A percentile compares a stretch with the other conserved stretches of the same genome.
Conservation (phyloP, 805 yeast genomes). For the Myxozyma monticola region DNA sequence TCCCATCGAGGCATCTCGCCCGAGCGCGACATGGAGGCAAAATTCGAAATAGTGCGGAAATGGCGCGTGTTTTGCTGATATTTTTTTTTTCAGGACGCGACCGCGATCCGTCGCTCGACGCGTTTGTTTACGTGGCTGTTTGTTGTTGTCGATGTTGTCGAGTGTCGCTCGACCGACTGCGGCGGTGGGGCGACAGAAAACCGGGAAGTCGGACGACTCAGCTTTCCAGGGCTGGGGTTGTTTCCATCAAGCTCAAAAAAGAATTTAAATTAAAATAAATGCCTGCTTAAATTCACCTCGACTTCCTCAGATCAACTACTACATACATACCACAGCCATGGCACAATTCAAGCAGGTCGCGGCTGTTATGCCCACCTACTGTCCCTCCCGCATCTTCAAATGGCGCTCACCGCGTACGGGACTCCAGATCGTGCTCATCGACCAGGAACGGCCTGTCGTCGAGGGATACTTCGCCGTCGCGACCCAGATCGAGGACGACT, state of each 20-base stretch:
- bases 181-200: no score
- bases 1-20: slow-evolving; percentile 23
- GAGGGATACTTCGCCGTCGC: slow-evolving; percentile 96
- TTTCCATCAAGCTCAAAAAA: not conserved
- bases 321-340: no score
- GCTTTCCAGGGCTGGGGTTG: not conserved
- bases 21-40: not conserved
- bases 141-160: no score
- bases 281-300: no score
- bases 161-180: no score
- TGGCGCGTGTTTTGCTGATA: no score
- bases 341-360: slow-evolving; percentile 3
- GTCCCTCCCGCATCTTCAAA: slow-evolving; percentile 41
- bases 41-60: not conserved
- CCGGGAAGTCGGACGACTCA: not conserved
- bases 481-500: slow-evolving; percentile 81
- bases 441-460: slow-evolving; percentile 79
- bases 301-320: no score
- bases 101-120: no score
- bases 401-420: slow-evolving; percentile 83
- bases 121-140: no score
- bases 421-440: slow-evolving; percentile 71
- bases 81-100: no score
- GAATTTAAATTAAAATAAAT: no score
- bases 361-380: no score